Evolutionary conservation across 306 rosid species (phyloP), one percentile per base, ranked within the genome.

Genomic region (Sindora glabra): DNA sequence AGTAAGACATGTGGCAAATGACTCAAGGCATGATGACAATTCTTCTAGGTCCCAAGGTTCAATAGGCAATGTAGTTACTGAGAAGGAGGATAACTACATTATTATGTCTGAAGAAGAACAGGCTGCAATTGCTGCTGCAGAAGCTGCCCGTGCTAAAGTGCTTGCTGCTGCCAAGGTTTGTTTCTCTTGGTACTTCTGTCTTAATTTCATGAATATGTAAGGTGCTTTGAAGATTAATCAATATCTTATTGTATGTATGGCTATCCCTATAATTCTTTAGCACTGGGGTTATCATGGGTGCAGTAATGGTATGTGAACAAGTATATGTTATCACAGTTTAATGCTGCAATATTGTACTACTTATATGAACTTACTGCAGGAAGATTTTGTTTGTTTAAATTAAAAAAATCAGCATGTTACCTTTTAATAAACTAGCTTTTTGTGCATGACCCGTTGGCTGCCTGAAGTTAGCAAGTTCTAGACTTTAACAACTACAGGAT

Each of bases 151-250:
- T 42, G 84, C 91, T 47, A 84, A 90, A 24, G 99, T 97, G 29
- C 71, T 84, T 79, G 99, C 97, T 65, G 97, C 97, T 84, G 97
- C 90, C 36, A 76, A 86, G 99, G 99, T 94, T 71, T 81, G 86
- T 73, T 50, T 62, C 64, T 62, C 45, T 60, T 53, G 48, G 30
- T 27, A 30, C 36, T 67, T 26, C 25, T 39, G 33, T 39, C 69
- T 65, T 64, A 37, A 13, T 59, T 34, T 44, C 21, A 12, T 32
- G 27, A 49, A 53, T 56, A 12, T 36, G 40, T 37, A 10, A 50
- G 68, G 37, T 24, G 65, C 69, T 56, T 60, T 60, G 51, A 66
- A 32, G 37, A 25, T 58, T 9, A 51, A 33, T 39, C 71, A 25
- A 29, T 68, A 26, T 13, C 41, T 27, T 41, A 17, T 26, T 19